phyloP scores from a whole-genome alignment of 495 filamentous ascomycete species.

The Elasticomyces elasticus region DNA sequence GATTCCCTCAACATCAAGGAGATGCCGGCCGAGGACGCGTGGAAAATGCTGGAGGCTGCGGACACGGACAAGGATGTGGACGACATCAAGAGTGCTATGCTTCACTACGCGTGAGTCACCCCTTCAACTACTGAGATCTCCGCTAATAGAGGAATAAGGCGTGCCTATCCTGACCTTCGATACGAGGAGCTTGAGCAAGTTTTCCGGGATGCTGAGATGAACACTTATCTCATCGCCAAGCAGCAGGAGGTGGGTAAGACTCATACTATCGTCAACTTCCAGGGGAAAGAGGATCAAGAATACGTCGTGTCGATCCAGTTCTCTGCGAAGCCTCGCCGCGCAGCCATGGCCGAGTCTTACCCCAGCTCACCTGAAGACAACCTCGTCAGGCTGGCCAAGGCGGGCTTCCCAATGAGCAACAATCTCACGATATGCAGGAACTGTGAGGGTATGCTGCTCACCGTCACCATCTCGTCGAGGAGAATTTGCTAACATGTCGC shows the following conservation, averaged over 20 bases:
- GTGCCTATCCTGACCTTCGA: conserved; percentile 49
- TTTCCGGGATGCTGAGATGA: conserved; percentile 55
- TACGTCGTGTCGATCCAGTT: conserved; percentile 65
- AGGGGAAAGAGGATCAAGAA: conserved; percentile 67
- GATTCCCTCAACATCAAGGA: conserved; percentile 42
- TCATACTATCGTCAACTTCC: conserved; percentile 69
- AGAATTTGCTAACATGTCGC: not conserved
- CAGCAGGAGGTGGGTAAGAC: conserved; percentile 47
- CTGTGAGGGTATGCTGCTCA: conserved; percentile 36
- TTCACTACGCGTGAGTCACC: conserved; percentile 71
- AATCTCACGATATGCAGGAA: conserved; percentile 58
- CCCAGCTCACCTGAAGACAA: conserved; percentile 60
- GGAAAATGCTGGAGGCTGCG: conserved; percentile 54
- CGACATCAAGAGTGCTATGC: conserved; percentile 51
- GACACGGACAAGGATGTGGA: conserved; percentile 57
- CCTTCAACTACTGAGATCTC: too few species aligned
- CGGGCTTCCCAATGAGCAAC: conserved; percentile 59
- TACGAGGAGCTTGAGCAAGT: conserved; percentile 63
- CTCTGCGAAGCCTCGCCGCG: conserved; percentile 52
- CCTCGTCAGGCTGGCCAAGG: conserved; percentile 58
- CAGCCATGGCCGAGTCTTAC: conserved; percentile 51
- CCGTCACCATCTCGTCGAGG: not conserved
- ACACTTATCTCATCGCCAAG: conserved; percentile 66
- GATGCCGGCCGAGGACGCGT: conserved; percentile 54
- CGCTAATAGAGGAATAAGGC: too few species aligned